phyloP scores from a whole-genome alignment of 1,284 basidiomycete genomes.

The Anthracocystis setariae region DNA sequence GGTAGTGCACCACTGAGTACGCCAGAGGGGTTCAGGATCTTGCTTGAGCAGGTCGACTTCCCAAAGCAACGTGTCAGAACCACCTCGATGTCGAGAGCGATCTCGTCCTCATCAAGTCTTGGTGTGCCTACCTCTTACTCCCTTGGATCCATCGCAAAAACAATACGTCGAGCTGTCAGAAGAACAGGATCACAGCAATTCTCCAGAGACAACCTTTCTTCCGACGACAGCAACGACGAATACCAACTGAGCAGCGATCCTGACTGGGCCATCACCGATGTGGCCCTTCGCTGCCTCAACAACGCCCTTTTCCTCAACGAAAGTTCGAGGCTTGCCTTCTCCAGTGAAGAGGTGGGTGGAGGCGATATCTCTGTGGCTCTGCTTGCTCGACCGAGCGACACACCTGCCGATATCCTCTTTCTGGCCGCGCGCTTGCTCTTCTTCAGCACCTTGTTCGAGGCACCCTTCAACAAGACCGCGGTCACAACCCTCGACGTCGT shows the following conservation, averaged over 20 bases:
- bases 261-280: constrained; percentile 51
- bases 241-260: constrained; percentile 23
- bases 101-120: neutral
- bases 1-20: constrained; percentile 44
- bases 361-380: constrained; percentile 39
- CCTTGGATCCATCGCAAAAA: constrained; percentile 26
- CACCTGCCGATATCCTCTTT: constrained; percentile 53
- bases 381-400: constrained; percentile 29
- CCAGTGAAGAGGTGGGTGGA: constrained; percentile 43
- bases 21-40: constrained; percentile 28
- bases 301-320: constrained; percentile 60
- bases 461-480: constrained; percentile 52
- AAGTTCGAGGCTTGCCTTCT: constrained; percentile 35
- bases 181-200: constrained; percentile 17
- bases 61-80: constrained; percentile 31
- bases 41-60: constrained; percentile 49
- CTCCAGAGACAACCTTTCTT: constrained; percentile 25
- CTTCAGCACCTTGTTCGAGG: constrained; percentile 62
- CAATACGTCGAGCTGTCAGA: constrained; percentile 30
- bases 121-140: constrained; percentile 13
- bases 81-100: constrained; percentile 3
- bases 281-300: constrained; percentile 60
- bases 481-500: constrained; percentile 46
- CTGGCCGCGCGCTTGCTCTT: constrained; percentile 55
- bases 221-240: constrained; percentile 25